Evolutionary conservation across 2,329 filamentous ascomycete species (phyloP).

Genomic region (Epichloe sylvatica): DNA sequence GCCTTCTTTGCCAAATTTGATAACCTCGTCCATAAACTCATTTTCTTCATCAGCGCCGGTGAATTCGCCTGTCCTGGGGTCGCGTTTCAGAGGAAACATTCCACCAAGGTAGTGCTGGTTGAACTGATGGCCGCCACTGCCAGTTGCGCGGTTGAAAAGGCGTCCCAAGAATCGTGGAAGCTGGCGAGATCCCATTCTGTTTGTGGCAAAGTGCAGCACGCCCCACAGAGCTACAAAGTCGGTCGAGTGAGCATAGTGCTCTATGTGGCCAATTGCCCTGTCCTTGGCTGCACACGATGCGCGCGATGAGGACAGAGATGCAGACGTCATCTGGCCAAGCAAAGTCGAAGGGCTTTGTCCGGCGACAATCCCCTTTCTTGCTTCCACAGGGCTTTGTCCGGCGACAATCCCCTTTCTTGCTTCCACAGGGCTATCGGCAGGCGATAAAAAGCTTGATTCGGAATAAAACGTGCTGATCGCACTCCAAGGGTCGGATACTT

Average conservation of each 20-base stretch:
- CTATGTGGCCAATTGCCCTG: slow-evolving; percentile 53
- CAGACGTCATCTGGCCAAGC: slow-evolving; percentile 9
- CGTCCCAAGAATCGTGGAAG: slow-evolving; percentile 48
- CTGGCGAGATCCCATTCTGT: slow-evolving; percentile 23
- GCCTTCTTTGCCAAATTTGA: slow-evolving; percentile 31
- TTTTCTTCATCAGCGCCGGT: slow-evolving; percentile 33
- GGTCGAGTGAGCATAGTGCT: slow-evolving; percentile 63
- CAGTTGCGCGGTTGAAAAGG: slow-evolving; percentile 41
- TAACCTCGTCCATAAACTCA: slow-evolving; percentile 46
- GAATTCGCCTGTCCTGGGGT: slow-evolving; percentile 28
- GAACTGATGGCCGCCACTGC: slow-evolving; percentile 42
- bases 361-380: slow-evolving; percentile 6
- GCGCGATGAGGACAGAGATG: slow-evolving; percentile 20
- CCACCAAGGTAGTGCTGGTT: slow-evolving; percentile 48
- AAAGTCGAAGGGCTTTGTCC: slow-evolving; percentile 8
- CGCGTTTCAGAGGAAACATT: slow-evolving; percentile 41
- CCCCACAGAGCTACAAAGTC: slow-evolving; percentile 68
- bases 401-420: slow-evolving; percentile 7
- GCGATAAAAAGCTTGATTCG: slow-evolving; percentile 20
- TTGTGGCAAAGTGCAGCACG: slow-evolving; percentile 51
- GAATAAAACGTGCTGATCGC: slow-evolving; percentile 21
- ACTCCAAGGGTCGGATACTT: slow-evolving; percentile 20
- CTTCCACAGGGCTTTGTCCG: slow-evolving; percentile 11
- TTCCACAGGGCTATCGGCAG: slow-evolving; percentile 10
- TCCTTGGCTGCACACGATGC: slow-evolving; percentile 26